These are phyloP conservation scores for Rosa chinensis DNA, from an alignment of 306 rosid species.

Conservation along the genomic window DNA sequence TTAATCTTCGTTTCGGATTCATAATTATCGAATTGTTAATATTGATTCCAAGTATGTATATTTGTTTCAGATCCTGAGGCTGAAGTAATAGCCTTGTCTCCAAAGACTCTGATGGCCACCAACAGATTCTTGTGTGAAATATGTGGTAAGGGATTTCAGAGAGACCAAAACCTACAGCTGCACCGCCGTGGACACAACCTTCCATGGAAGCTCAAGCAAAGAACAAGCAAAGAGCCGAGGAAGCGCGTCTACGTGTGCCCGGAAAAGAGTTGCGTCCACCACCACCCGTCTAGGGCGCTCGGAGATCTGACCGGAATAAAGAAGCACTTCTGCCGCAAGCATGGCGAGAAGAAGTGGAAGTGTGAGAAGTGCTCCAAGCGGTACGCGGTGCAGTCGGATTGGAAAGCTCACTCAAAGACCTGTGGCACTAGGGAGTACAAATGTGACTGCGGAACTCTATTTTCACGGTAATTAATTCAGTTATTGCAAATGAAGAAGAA, in stretches of 20 bases:
- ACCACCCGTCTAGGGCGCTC: slow-evolving; percentile 76
- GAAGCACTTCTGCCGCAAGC: slow-evolving; percentile 92
- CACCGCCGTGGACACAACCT: slow-evolving; percentile 86
- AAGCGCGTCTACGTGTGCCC: slow-evolving; percentile 90
- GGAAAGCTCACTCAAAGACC: slow-evolving; percentile 90
- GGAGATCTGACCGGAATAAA: slow-evolving; percentile 92
- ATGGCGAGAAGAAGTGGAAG: slow-evolving; percentile 96
- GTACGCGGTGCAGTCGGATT: slow-evolving; percentile 88
- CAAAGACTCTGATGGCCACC: slow-evolving; percentile 82
- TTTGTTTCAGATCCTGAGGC: slow-evolving; percentile 78
- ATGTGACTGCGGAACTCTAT: slow-evolving; percentile 89
- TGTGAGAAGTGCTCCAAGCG: slow-evolving; percentile 85
- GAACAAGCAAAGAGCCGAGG: slow-evolving; percentile 61
- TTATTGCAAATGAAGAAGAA: not conserved
- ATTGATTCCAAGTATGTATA: not conserved
- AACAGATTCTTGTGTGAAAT: slow-evolving; percentile 85
- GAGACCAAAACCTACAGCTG: slow-evolving; percentile 89
- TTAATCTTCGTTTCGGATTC: not conserved
- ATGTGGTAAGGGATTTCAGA: slow-evolving; percentile 84
- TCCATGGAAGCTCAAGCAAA: slow-evolving; percentile 91
- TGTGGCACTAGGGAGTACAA: slow-evolving; percentile 91
- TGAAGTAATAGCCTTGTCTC: slow-evolving; percentile 82
- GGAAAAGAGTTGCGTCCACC: slow-evolving; percentile 73
- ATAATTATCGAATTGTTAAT: not conserved
- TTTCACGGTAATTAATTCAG: slow-evolving; percentile 59